Percentiles rank a stretch among this genome's conserved stretches.
Evolutionary conservation across 371 early-diverging fungal genomes (phyloP).

Genomic region (Zancudomyces culisetae): DNA sequence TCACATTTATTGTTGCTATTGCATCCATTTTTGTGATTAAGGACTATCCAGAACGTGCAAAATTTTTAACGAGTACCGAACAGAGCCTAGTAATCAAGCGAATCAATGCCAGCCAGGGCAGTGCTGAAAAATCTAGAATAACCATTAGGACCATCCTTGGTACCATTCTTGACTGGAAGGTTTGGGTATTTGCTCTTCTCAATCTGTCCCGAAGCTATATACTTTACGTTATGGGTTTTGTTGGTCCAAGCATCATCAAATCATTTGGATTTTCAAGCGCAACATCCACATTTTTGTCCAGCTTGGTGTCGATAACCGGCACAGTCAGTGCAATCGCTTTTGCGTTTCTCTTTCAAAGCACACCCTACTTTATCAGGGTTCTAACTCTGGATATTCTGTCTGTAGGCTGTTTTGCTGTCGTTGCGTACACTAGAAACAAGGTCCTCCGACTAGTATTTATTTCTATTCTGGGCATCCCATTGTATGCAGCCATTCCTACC

Average conservation of each 20-base stretch:
- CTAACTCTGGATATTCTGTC: background rate
- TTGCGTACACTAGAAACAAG: background rate
- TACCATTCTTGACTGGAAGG: conserved; percentile 8
- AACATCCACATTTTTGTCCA: background rate
- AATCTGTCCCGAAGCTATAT: background rate
- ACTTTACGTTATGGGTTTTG: background rate
- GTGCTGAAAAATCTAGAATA: conserved; percentile 9
- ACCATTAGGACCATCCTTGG: conserved; percentile 11
- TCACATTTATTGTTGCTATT: conserved; percentile 9
- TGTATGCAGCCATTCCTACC: background rate
- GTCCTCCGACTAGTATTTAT: background rate
- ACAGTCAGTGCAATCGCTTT: background rate
- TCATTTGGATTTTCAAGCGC: background rate
- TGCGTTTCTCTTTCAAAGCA: background rate
- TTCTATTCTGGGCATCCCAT: background rate
- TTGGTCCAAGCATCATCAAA: background rate
- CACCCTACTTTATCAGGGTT: background rate
- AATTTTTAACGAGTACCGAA: conserved; percentile 13
- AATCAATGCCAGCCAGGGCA: conserved; percentile 17
- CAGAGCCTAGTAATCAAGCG: conserved; percentile 12
- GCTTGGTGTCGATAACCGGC: conserved; percentile 12
- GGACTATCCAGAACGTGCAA: conserved; percentile 18
- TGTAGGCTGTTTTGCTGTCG: background rate
- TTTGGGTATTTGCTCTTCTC: background rate
- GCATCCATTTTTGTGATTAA: conserved; percentile 8